phyloP scores from a whole-genome alignment of 345 rosid species.

The Syzygium grande region DNA sequence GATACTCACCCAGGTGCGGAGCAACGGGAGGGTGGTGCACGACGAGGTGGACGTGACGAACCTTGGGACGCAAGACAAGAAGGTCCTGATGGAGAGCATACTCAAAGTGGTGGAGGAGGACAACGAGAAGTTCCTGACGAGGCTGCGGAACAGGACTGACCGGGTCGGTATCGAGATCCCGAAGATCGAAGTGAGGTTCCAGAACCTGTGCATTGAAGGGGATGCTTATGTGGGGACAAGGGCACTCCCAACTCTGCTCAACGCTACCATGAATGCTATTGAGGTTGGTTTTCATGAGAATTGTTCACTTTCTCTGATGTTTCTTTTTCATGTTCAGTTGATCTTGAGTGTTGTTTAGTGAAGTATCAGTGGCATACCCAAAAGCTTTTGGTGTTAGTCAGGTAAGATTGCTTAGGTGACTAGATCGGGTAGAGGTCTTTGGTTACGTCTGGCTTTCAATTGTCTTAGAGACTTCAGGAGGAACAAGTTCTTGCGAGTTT shows the following conservation, averaged over 20 bases:
- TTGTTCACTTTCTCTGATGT: background rate
- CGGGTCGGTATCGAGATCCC: constrained; percentile 36
- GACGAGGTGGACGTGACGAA: constrained; percentile 22
- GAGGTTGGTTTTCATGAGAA: constrained; percentile 12
- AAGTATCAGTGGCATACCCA: background rate
- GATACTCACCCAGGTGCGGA: constrained; percentile 12
- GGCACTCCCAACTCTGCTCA: constrained; percentile 33
- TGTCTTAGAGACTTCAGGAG: background rate
- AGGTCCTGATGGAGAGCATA: constrained; percentile 25
- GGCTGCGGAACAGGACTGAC: constrained; percentile 20
- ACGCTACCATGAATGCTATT: constrained; percentile 20
- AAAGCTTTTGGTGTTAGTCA: background rate
- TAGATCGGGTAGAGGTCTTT: background rate
- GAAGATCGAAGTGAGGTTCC: constrained; percentile 29
- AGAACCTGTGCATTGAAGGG: constrained; percentile 28
- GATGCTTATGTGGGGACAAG: constrained; percentile 30
- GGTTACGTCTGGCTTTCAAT: background rate
- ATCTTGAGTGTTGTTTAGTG: background rate
- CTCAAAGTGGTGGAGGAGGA: constrained; percentile 26
- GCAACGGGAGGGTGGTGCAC: constrained; percentile 14
- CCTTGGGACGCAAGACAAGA: constrained; percentile 25
- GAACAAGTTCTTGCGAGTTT: background rate
- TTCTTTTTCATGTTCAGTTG: background rate
- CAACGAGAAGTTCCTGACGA: constrained; percentile 15
- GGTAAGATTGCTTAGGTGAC: background rate